Evolutionary conservation across 352 stramenopile species (phyloP), one percentile per base, ranked within the genome.

Genomic region (Phytophthora litchii): DNA sequence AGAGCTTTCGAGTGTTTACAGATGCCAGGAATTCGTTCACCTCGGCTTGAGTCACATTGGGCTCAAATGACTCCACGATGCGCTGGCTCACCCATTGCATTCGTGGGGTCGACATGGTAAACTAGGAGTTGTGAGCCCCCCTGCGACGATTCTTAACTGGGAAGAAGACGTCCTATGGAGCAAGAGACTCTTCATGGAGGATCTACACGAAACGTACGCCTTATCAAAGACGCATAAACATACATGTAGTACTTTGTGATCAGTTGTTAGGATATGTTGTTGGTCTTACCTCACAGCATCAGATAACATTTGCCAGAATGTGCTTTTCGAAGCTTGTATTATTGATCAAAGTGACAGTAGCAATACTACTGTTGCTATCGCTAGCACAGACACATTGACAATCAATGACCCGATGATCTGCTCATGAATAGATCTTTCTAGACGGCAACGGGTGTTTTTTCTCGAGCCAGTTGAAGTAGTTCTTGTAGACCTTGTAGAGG

Each of bases 21-120:
- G 67, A 67, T 3, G 63, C 54, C 19, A 95, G 67, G 49, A 95
- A 94, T 29, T 93, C 84, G 53, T 48, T 73, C 40, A 89, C 72
- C 11, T 95, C 83, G 8, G 31, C 21, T 29, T 50, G 35, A 7
- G 75, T 73, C 59, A 92, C 79, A 11, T 62, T 56, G 14, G 86
- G 76, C 64, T 94, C 86, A 54, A 95, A 95, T 14, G 80, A 79
- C 66, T 95, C 86, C 25, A 88, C 42, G 38, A 95, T 78, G 46
- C 86, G 86, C 65, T 85, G 75, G 4, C 66, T 78, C 37, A 89
- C 72, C 86, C 86, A 95, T 64, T 93, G 84, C 80, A 94, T 92
- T 40, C 86, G 86, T 40, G 78, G 56, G 35, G 60, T 95, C 67
- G 70, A 75, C 82, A 95, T 95, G 48, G 34, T 44, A 16, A 21